Conservation (phyloP, 768 basidiomycete species). For the Leccinellum rugosiceps region DNA sequence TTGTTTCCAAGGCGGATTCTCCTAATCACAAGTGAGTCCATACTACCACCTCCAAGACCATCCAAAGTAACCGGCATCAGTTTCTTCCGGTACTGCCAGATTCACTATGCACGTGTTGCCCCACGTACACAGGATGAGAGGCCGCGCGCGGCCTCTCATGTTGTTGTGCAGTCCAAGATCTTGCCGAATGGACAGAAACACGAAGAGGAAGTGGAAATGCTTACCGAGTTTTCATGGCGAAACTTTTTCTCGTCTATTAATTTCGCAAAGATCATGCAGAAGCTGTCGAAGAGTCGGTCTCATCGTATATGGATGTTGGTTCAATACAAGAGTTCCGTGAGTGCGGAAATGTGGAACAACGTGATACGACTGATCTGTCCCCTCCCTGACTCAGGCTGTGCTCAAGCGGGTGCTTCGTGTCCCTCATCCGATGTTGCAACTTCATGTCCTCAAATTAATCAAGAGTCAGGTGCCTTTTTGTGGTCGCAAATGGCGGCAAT, state of each 20-base stretch:
- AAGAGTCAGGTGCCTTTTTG: constrained; percentile 99
- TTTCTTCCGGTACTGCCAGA: constrained; percentile 93
- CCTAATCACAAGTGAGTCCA: constrained; percentile 73
- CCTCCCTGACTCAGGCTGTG: constrained; percentile 79
- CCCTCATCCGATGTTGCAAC: constrained; percentile 88
- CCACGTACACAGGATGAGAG: constrained; percentile 62
- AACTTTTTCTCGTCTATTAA: constrained; percentile 98
- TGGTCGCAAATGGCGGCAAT: constrained; percentile 96
- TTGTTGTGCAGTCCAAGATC: constrained; percentile 50
- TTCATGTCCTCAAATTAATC: constrained; percentile 94
- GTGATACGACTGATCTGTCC: constrained; percentile 3
- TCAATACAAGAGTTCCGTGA: constrained; percentile 96
- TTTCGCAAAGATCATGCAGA: constrained; percentile 97
- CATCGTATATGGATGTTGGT: constrained; percentile 95
- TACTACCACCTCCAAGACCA: neutral
- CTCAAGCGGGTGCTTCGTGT: constrained; percentile 93
- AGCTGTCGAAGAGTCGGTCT: constrained; percentile 90
- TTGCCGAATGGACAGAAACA: constrained; percentile 72
- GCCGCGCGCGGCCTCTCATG: constrained; percentile 57
- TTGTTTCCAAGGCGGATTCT: constrained; percentile 86
- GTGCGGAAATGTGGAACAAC: constrained; percentile 23
- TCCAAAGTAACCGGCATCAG: constrained; percentile 39
- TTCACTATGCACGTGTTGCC: constrained; percentile 68
- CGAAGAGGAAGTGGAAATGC: constrained; percentile 87
- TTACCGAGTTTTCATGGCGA: constrained; percentile 94